Base-by-base conservation (phyloP, 2,329 filamentous ascomycete species). In the Trichoderma sp. region DNA sequence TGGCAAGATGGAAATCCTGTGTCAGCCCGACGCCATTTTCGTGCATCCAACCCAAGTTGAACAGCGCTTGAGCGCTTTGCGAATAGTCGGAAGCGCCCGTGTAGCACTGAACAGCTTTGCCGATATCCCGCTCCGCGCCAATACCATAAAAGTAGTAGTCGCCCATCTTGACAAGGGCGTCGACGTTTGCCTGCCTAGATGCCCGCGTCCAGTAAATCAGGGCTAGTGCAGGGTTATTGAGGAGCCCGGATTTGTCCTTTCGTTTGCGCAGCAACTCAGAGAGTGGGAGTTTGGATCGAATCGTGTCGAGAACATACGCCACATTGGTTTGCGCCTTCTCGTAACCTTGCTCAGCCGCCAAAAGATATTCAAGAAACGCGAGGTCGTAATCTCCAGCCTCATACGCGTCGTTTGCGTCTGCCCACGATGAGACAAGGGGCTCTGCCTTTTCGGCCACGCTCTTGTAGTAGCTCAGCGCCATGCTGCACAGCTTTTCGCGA, bases 1-100 rank as follows among this genome's bases (percentile, higher is more conserved):
- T 99, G 2, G 97, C 97, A 75, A 99, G 91, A 81, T 99, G 97
- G 83, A 97, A 99, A 82, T 99, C 97, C 82, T 99, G 97, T 73
- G 94, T 93, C 24, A 98, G 90, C 2, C 95, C 95, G 67, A 98
- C 89, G 8, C 97, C 97, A 81, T 98, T 98, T 85, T 99, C 97
- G 81, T 99, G 95, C 96, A 99, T 98, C 97, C 97, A 99, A 6
- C 97, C 97, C 16, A 99, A 88, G 80, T 99, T 98, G 90, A 95
- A 99, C 75, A 98, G 91, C 16, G 97, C 97, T 84, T 99, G 97
- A 3, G 96, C 97, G 79, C 95, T 97, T 81, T 95, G 93, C 79
- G 96, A 92, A 76, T 94, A 95, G 81, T 99, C 97, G 0, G 95
- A 95, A 1, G 97, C 97, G 4, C 94, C 94, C 71, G 94, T 93